Evolutionary conservation across 257 asterid genomes (phyloP), one percentile per base, ranked within the genome.

Genomic region (Fraxinus anomala): DNA sequence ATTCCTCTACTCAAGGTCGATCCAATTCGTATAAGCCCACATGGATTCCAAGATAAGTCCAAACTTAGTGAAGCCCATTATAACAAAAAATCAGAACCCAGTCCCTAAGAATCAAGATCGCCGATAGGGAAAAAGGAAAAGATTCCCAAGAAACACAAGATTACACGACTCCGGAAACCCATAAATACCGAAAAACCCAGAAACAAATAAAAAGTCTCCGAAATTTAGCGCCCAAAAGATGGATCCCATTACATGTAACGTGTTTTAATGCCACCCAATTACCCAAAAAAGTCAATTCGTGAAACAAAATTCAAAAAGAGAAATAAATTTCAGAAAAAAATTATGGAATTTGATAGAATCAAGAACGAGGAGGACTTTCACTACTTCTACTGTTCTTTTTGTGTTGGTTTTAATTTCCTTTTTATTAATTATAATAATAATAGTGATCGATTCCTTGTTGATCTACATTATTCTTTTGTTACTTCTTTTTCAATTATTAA

Each of bases 341-440:
- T 44, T 82, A 85, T 88, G 91, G 85, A 78, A 73, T 80, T 82
- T 82, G 91, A 80, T 81, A 78, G 88, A 84, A 83, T 70, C 84
- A 78, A 85, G 89, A 85, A 77, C 77, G 81, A 36, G 85, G 73
- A 79, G 79, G 86, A 81, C 85, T 82, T 37, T 72, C 79, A 33
- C 73, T 79, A 85, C 77, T 78, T 49, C 84, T 77, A 68, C 75
- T 82, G 88, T 80, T 88, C 79, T 72, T 82, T 79, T 71, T 76
- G 74, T 66, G 81, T 78, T 84, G 86, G 82, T 81, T 88, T 85
- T 86, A 86, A 88, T 82, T 84, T 77, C 86, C 74, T 72, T 26
- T 63, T 63, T 63, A 26, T 63, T 26, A 63, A 63, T 80, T 76
- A 73, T 80, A 26, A 23, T 61, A 61, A 10, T 72, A 82, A 39